Percentiles rank a stretch among this genome's conserved stretches.
Evolutionary conservation across 306 rosid species (phyloP).

Genomic region (Prunus mongolica): DNA sequence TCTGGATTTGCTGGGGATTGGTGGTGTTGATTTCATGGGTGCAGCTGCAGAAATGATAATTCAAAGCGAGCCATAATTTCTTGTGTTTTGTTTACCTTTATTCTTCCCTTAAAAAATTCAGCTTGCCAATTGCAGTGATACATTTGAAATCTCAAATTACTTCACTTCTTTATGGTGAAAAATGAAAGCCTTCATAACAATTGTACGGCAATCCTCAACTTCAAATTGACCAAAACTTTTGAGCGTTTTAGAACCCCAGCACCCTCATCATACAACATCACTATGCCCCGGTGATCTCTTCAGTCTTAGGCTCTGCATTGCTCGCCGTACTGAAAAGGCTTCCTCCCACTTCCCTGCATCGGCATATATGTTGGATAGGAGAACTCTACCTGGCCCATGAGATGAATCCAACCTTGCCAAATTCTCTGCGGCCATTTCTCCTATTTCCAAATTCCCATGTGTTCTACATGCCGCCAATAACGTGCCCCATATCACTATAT

Average conservation of each 20-base stretch:
- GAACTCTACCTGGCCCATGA: conserved; percentile 79
- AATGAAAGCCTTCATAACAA: background rate
- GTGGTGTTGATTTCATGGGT: conserved; percentile 75
- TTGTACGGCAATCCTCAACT: background rate
- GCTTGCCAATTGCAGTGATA: background rate
- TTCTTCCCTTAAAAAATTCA: background rate
- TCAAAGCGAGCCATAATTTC: conserved; percentile 37
- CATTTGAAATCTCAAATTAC: background rate
- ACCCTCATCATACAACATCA: conserved; percentile 47
- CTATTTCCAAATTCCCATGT: conserved; percentile 68
- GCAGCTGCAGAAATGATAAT: conserved; percentile 85
- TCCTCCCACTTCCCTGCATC: conserved; percentile 85
- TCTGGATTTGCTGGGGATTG: conserved; percentile 64
- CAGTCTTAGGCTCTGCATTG: conserved; percentile 42
- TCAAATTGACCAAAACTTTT: background rate
- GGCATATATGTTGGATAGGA: conserved; percentile 76
- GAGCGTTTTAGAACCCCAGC: conserved; percentile 2
- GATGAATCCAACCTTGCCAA: conserved; percentile 63
- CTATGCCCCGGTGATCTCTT: conserved; percentile 70
- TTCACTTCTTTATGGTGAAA: background rate
- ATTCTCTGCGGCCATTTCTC: conserved; percentile 71
- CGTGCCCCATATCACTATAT: conserved; percentile 85
- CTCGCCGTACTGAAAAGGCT: conserved; percentile 58
- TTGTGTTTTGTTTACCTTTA: background rate
- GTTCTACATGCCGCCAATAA: conserved; percentile 82